phyloP scores from a whole-genome alignment of 768 basidiomycete genomes.

The Xerocomus brunneocitrinus region DNA sequence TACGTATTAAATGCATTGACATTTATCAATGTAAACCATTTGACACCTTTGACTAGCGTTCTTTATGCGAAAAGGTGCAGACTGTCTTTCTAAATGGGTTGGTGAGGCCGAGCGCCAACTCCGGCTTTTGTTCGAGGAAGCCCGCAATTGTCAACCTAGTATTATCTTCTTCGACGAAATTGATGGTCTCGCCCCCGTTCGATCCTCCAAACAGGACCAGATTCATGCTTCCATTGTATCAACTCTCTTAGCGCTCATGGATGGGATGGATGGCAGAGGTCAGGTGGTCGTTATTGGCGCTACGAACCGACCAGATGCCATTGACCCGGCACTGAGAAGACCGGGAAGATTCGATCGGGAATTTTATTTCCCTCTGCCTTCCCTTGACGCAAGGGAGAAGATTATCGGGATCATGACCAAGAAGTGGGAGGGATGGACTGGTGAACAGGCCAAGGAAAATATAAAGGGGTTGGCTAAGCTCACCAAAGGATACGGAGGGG shows the following conservation, averaged over 20 bases:
- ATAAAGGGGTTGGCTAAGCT: constrained; percentile 72
- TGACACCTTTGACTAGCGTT: constrained; percentile 57
- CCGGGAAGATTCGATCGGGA: constrained; percentile 97
- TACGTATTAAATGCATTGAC: constrained; percentile 38
- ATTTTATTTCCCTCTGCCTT: constrained; percentile 94
- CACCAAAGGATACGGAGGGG: constrained; percentile 97
- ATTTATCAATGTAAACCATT: background rate
- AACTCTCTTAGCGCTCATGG: constrained; percentile 94
- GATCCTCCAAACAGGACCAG: constrained; percentile 98
- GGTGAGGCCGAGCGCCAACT: constrained; percentile 98
- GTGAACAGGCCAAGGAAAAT: constrained; percentile 42
- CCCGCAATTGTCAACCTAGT: constrained; percentile 83
- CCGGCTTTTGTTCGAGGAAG: constrained; percentile 93
- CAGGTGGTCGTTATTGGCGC: constrained; percentile 98
- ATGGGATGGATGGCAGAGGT: constrained; percentile 98
- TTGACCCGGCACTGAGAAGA: constrained; percentile 90
- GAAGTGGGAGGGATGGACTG: constrained; percentile 84
- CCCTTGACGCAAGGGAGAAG: constrained; percentile 76
- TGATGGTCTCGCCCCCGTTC: constrained; percentile 95
- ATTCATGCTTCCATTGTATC: constrained; percentile 98
- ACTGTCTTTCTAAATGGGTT: constrained; percentile 98
- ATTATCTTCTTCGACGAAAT: constrained; percentile 99
- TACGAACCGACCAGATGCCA: constrained; percentile 95
- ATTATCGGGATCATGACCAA: constrained; percentile 88
- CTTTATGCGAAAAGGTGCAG: constrained; percentile 99